Conservation (phyloP, 2,329 filamentous ascomycete genomes). For the Fusarium tuaranense region DNA sequence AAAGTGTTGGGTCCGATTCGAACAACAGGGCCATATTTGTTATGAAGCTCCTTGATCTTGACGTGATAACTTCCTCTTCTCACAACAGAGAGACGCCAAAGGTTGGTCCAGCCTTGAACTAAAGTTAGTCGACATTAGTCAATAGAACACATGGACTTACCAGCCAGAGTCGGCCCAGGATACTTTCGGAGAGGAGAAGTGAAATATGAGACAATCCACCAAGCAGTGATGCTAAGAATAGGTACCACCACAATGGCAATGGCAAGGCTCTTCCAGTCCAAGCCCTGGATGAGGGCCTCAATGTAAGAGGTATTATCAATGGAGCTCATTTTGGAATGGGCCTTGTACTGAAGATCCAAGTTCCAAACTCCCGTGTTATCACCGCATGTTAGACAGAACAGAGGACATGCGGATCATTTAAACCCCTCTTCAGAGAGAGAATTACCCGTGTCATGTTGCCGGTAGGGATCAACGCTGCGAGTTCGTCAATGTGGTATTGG, state of each 20-base stretch:
- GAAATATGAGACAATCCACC: slow-evolving; percentile 31
- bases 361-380: not conserved
- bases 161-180: slow-evolving; percentile 32
- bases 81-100: slow-evolving; percentile 51
- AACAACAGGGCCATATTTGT: slow-evolving; percentile 54
- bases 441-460: not conserved
- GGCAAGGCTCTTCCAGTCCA: slow-evolving; percentile 23
- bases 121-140: not conserved
- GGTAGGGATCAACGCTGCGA: not conserved
- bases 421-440: not conserved
- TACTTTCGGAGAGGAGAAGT: slow-evolving; percentile 30
- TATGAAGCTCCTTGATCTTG: slow-evolving; percentile 49
- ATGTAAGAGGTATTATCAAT: slow-evolving; percentile 20
- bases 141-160: slow-evolving; percentile 3
- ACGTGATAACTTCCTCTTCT: slow-evolving; percentile 45
- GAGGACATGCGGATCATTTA: slow-evolving; percentile 10
- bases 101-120: slow-evolving; percentile 46
- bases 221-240: slow-evolving; percentile 21
- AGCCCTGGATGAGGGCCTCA: slow-evolving; percentile 8
- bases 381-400: not conserved
- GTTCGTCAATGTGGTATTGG: not conserved
- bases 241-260: slow-evolving; percentile 17
- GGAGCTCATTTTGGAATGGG: slow-evolving; percentile 24
- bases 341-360: not conserved
- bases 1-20: slow-evolving; percentile 55